Conservation (phyloP, 139 green algal species). For the Pycnococcus provasolii region DNA sequence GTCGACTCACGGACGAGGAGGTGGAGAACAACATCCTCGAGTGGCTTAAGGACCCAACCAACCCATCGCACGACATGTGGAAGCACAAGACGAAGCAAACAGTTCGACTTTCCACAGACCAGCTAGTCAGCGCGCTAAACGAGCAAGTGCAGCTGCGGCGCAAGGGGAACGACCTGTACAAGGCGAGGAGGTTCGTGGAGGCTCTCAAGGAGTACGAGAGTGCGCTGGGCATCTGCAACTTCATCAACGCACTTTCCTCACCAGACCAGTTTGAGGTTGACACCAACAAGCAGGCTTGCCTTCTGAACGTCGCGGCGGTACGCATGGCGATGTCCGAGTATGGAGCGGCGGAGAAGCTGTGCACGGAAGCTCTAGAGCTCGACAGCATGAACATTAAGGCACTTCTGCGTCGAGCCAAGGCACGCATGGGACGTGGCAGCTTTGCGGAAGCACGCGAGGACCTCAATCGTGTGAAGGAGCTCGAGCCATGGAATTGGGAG, state of each 20-base stretch:
- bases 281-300: constrained; percentile 27
- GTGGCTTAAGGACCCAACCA: constrained; percentile 26
- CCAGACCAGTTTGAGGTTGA: constrained; percentile 39
- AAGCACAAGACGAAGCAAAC: constrained; percentile 19
- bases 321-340: constrained; percentile 38
- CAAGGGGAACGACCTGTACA: constrained; percentile 43
- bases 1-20: constrained; percentile 44
- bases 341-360: constrained; percentile 28
- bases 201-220: constrained; percentile 47
- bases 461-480: constrained; percentile 20
- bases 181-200: constrained; percentile 15
- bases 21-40: constrained; percentile 36
- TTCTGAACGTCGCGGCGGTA: constrained; percentile 50
- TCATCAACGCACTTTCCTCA: constrained; percentile 33
- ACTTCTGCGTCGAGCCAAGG: constrained; percentile 39
- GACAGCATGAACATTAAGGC: constrained; percentile 36
- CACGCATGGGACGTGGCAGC: constrained; percentile 18
- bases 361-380: constrained; percentile 33
- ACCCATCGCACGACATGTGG: constrained; percentile 30
- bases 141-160: constrained; percentile 51
- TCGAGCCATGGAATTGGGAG: constrained; percentile 23
- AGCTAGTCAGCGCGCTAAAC: constrained; percentile 57
- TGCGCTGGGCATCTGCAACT: constrained; percentile 42
- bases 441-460: constrained; percentile 1
- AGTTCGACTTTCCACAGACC: constrained; percentile 39